These are phyloP conservation scores for Hymenoscyphus infarciens DNA, from an alignment of 2,329 filamentous ascomycete species.

Conservation along the genomic window DNA sequence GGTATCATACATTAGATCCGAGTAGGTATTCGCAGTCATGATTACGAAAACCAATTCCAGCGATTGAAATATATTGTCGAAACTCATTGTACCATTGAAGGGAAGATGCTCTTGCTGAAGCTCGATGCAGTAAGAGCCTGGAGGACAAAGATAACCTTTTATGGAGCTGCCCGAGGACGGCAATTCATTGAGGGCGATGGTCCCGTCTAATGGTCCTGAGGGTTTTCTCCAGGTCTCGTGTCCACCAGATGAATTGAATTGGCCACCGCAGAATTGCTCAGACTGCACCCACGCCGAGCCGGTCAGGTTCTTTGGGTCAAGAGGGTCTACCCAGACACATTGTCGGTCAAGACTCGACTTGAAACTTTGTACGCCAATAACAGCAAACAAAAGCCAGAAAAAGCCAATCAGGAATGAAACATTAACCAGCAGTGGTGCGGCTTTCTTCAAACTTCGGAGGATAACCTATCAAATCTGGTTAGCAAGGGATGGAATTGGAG, in stretches of 20 bases:
- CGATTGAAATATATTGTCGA: slow-evolving; percentile 91
- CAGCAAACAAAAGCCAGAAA: slow-evolving; percentile 97
- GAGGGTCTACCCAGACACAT: slow-evolving; percentile 73
- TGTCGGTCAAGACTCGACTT: slow-evolving; percentile 75
- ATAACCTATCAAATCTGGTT: slow-evolving; percentile 63
- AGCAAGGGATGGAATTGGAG: neutral
- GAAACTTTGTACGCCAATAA: slow-evolving; percentile 95
- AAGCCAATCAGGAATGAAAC: slow-evolving; percentile 93
- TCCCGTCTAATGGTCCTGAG: slow-evolving; percentile 33
- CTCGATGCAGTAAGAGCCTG: slow-evolving; percentile 78
- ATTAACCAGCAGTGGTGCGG: slow-evolving; percentile 83
- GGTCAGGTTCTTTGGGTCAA: slow-evolving; percentile 47
- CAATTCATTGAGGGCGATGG: slow-evolving; percentile 40
- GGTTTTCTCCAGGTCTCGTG: slow-evolving; percentile 62
- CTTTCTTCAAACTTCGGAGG: slow-evolving; percentile 89
- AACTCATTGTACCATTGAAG: slow-evolving; percentile 81
- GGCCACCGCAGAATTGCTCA: slow-evolving; percentile 82
- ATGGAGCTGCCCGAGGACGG: slow-evolving; percentile 47
- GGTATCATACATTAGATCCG: slow-evolving; percentile 90
- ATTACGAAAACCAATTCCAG: slow-evolving; percentile 94
- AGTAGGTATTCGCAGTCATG: slow-evolving; percentile 97
- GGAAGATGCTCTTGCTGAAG: slow-evolving; percentile 59
- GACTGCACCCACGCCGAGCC: slow-evolving; percentile 56
- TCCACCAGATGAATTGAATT: slow-evolving; percentile 57
- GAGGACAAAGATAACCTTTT: slow-evolving; percentile 88